A percentile compares a stretch with the other conserved stretches of the same genome.
Conservation (phyloP, 257 asterid genomes). For the Solanum virginianum region DNA sequence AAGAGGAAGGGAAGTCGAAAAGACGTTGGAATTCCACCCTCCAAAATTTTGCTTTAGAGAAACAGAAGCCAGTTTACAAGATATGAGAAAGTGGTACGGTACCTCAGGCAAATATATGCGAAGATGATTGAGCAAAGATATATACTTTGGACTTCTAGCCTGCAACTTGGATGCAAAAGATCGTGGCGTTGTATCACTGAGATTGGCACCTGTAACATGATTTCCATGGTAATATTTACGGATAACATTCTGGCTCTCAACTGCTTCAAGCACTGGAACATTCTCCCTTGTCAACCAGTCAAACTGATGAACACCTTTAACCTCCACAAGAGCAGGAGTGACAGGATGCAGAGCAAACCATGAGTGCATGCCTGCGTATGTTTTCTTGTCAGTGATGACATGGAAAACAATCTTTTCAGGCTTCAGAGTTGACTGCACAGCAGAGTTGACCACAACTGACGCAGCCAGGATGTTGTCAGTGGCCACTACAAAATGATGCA, state of each 20-base stretch:
- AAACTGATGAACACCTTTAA: constrained; percentile 92
- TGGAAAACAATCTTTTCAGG: constrained; percentile 91
- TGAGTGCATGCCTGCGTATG: constrained; percentile 97
- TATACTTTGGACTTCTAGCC: constrained; percentile 89
- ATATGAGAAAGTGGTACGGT: constrained; percentile 21
- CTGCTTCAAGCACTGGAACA: constrained; percentile 96
- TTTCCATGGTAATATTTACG: constrained; percentile 90
- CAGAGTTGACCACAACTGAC: constrained; percentile 79
- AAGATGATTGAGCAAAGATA: constrained; percentile 90
- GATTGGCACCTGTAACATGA: constrained; percentile 72
- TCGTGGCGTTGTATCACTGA: constrained; percentile 68
- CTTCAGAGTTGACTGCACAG: constrained; percentile 60
- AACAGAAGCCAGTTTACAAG: background rate
- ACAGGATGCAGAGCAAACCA: constrained; percentile 89
- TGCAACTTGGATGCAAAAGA: constrained; percentile 82
- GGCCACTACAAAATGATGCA: constrained; percentile 76
- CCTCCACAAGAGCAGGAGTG: constrained; percentile 84
- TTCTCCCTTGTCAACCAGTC: constrained; percentile 97
- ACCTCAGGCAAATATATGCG: constrained; percentile 99
- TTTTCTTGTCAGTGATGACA: constrained; percentile 96
- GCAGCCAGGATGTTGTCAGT: constrained; percentile 98
- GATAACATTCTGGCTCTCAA: constrained; percentile 69
- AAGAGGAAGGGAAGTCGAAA: background rate
- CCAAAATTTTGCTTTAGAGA: background rate
- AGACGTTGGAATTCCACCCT: background rate